Evolutionary conservation across 208 protist genomes (phyloP).

Genomic region (Leishmania turanica): DNA sequence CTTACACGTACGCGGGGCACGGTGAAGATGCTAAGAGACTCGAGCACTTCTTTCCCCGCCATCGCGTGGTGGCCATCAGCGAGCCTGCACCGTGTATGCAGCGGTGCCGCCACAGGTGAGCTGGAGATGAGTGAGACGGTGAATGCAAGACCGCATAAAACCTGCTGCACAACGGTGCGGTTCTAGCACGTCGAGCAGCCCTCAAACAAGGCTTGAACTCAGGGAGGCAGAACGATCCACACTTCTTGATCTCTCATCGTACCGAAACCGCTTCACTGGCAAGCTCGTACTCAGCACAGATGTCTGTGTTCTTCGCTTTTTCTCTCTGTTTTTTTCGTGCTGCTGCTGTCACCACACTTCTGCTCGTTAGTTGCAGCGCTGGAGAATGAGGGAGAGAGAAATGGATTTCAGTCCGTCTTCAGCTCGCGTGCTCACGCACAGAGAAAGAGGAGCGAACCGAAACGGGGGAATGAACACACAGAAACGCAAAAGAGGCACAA

Average conservation of each 20-base stretch:
- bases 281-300: neutral
- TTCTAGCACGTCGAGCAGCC: neutral
- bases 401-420: neutral
- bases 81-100: neutral
- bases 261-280: neutral
- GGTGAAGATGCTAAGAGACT: neutral
- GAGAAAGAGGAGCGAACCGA: neutral
- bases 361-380: neutral
- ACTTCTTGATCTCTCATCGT: neutral
- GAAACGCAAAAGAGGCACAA: neutral
- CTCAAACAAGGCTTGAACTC: neutral
- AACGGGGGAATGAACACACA: neutral
- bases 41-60: neutral
- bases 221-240: neutral
- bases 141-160: neutral
- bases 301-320: neutral
- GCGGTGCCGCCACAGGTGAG: neutral
- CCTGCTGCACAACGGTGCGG: neutral
- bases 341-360: neutral
- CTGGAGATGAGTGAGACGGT: neutral
- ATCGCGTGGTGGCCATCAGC: neutral
- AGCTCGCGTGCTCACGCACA: neutral
- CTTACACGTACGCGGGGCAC: neutral
- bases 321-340: neutral
- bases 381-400: neutral